phyloP scores from a whole-genome alignment of 2,329 filamentous ascomycete genomes.

The Arachnomyces sp. region DNA sequence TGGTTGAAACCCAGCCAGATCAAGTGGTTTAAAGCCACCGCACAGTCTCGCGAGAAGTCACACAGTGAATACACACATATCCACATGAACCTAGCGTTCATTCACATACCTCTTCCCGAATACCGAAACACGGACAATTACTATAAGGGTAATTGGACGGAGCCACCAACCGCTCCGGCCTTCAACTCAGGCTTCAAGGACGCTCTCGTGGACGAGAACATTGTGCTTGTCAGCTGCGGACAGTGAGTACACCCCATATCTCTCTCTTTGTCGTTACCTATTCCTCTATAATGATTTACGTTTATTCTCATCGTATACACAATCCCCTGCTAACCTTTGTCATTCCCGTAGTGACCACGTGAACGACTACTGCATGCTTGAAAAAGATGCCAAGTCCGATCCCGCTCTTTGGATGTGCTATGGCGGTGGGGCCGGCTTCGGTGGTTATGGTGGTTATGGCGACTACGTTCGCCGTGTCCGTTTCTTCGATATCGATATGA shows the following conservation, averaged over 20 bases:
- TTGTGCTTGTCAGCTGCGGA: conserved; percentile 82
- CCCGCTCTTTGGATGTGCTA: conserved; percentile 97
- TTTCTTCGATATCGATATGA: conserved; percentile 90
- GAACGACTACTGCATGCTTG: conserved; percentile 90
- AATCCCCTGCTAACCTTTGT: conserved; percentile 17
- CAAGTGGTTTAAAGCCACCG: conserved; percentile 82
- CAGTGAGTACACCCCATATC: conserved; percentile 73
- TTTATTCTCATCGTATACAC: not conserved
- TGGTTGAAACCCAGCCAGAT: conserved; percentile 95
- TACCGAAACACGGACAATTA: conserved; percentile 59
- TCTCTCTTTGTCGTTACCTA: not conserved
- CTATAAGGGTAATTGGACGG: conserved; percentile 65
- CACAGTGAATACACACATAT: conserved; percentile 82
- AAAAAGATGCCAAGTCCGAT: conserved; percentile 44
- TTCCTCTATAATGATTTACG: not conserved
- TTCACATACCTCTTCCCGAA: conserved; percentile 93
- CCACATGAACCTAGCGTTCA: conserved; percentile 93
- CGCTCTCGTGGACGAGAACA: conserved; percentile 74
- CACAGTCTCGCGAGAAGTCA: conserved; percentile 63
- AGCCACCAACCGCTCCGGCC: conserved; percentile 75
- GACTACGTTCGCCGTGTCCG: conserved; percentile 76
- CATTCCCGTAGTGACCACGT: conserved; percentile 64
- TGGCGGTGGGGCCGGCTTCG: conserved; percentile 82
- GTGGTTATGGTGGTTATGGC: conserved; percentile 87
- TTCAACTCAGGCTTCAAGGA: conserved; percentile 93